Percentiles rank a stretch among this genome's conserved stretches.
Evolutionary conservation across 805 yeast species (phyloP).

Genomic region (Pichia rugopelliculosa): DNA sequence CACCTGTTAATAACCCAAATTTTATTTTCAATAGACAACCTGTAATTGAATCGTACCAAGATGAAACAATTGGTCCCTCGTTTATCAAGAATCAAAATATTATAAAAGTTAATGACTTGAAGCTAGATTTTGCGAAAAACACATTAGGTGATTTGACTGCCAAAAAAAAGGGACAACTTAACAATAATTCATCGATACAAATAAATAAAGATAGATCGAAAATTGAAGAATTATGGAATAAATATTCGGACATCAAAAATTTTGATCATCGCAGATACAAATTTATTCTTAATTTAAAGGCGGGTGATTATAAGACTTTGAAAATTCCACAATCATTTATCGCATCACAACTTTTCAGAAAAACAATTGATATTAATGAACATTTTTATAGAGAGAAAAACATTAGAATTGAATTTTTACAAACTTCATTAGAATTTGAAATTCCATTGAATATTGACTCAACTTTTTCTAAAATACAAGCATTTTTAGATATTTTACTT

Average conservation of each 20-base stretch:
- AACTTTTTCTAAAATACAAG: constrained; percentile 1
- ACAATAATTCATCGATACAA: neutral
- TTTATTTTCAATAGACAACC: constrained; percentile 20
- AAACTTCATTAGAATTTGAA: neutral
- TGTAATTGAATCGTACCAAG: constrained; percentile 23
- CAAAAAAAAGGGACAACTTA: neutral
- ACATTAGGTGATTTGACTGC: neutral
- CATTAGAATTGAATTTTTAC: constrained; percentile 2
- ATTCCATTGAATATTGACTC: constrained; percentile 4
- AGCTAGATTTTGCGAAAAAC: constrained; percentile 8
- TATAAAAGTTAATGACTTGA: neutral
- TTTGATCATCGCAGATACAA: neutral
- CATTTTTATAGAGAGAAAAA: constrained; percentile 4
- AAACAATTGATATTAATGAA: neutral
- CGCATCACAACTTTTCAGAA: constrained; percentile 1
- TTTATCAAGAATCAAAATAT: neutral
- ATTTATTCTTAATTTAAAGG: constrained; percentile 6
- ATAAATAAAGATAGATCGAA: neutral
- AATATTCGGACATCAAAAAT: constrained; percentile 2
- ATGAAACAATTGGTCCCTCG: constrained; percentile 15
- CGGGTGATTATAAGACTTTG: constrained; percentile 1
- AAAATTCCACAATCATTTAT: constrained; percentile 1
- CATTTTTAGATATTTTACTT: constrained; percentile 5
- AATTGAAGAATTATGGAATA: constrained; percentile 7
- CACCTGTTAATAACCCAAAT: constrained; percentile 4